These are phyloP conservation scores for Lactarius trivialis DNA, from an alignment of 768 basidiomycete genomes.

Conservation along the genomic window DNA sequence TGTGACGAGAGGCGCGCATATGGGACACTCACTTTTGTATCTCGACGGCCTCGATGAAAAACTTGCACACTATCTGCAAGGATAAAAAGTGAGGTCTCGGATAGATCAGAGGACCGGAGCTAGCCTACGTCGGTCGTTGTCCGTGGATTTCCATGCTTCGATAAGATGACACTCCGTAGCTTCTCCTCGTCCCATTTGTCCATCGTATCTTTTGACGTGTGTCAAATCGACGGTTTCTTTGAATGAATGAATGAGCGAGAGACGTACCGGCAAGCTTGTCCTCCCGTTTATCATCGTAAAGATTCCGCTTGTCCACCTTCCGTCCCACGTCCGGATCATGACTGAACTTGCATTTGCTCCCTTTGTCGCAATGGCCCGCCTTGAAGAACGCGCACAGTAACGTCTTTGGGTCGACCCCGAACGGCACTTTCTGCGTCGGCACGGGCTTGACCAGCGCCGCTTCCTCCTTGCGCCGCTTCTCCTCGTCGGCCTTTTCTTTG, in stretches of 20 bases:
- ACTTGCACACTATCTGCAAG: slow-evolving; percentile 90
- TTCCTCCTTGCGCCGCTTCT: slow-evolving; percentile 80
- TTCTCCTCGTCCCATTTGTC: slow-evolving; percentile 97
- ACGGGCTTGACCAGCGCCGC: slow-evolving; percentile 77
- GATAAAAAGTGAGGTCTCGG: not conserved
- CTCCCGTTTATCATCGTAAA: slow-evolving; percentile 85
- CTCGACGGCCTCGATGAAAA: slow-evolving; percentile 95
- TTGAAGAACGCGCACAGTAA: slow-evolving; percentile 90
- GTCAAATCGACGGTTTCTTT: not conserved
- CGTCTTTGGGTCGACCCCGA: slow-evolving; percentile 95
- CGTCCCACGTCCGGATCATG: slow-evolving; percentile 85
- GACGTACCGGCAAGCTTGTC: slow-evolving; percentile 66
- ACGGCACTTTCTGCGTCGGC: slow-evolving; percentile 80
- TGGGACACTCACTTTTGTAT: slow-evolving; percentile 53
- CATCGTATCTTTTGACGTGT: slow-evolving; percentile 83
- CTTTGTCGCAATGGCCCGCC: slow-evolving; percentile 90
- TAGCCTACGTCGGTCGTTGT: slow-evolving; percentile 83
- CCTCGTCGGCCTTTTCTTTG: slow-evolving; percentile 72
- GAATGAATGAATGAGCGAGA: not conserved
- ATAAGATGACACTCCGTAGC: slow-evolving; percentile 76
- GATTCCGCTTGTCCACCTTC: slow-evolving; percentile 91
- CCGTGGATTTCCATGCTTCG: slow-evolving; percentile 84
- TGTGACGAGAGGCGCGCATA: not conserved
- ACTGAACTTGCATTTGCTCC: slow-evolving; percentile 93
- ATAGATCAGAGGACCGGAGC: slow-evolving; percentile 3